A percentile compares a stretch with the other conserved stretches of the same genome.
Evolutionary conservation across 768 basidiomycete species (phyloP).

Genomic region (Baorangia bicolor): DNA sequence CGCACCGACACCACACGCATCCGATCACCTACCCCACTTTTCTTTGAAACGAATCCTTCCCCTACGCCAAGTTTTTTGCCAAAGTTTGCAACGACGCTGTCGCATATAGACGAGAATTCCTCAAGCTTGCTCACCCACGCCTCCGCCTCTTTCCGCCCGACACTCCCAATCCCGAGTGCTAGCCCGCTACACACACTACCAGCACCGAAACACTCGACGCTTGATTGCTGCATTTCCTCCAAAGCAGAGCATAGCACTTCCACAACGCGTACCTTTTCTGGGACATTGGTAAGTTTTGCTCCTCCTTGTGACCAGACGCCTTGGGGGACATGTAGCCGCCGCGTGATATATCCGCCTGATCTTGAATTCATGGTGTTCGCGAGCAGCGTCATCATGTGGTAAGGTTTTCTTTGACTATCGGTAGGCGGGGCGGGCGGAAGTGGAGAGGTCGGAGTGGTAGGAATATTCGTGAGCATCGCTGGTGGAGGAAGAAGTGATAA

Average conservation of each 20-base stretch:
- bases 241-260: slow-evolving; percentile 75
- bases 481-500: slow-evolving; percentile 44
- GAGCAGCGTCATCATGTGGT: slow-evolving; percentile 85
- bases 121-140: slow-evolving; percentile 76
- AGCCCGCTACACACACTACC: slow-evolving; percentile 76
- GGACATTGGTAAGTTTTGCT: slow-evolving; percentile 75
- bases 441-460: slow-evolving; percentile 75
- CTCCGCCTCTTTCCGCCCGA: slow-evolving; percentile 76
- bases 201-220: slow-evolving; percentile 73
- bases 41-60: slow-evolving; percentile 83
- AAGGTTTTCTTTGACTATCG: slow-evolving; percentile 79
- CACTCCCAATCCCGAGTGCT: slow-evolving; percentile 71
- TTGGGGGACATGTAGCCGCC: slow-evolving; percentile 80
- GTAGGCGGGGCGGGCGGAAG: slow-evolving; percentile 70
- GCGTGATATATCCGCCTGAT: slow-evolving; percentile 87
- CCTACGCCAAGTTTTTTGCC: slow-evolving; percentile 88
- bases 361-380: slow-evolving; percentile 74
- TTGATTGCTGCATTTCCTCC: slow-evolving; percentile 72
- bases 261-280: slow-evolving; percentile 85
- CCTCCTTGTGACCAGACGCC: slow-evolving; percentile 93
- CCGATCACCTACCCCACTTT: slow-evolving; percentile 53
- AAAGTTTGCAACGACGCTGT: slow-evolving; percentile 76
- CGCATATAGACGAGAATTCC: slow-evolving; percentile 76
- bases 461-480: slow-evolving; percentile 54
- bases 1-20: not conserved